Percentiles rank a stretch among this genome's conserved stretches.
Conservation (phyloP, 2,329 filamentous ascomycete genomes). For the Paraphoma chrysanthemicola region DNA sequence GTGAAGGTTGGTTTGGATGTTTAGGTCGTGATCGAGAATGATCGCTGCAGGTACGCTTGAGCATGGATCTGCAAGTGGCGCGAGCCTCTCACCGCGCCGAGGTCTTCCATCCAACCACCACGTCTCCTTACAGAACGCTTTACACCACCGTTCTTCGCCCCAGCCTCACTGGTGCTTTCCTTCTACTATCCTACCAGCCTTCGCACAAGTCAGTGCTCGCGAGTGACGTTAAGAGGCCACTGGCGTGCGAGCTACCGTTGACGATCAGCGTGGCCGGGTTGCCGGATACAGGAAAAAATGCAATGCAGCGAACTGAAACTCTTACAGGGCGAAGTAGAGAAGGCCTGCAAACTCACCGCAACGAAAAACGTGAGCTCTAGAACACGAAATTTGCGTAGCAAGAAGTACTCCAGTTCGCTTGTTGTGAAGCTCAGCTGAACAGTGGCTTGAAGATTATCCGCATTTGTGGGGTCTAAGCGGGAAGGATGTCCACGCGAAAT, state of each 20-base stretch:
- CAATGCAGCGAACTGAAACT: not conserved
- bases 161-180: not conserved
- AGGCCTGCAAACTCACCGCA: not conserved
- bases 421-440: not conserved
- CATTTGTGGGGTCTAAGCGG: conserved; percentile 14
- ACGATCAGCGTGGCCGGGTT: not conserved
- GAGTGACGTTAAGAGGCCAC: too few species aligned
- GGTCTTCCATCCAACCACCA: not conserved
- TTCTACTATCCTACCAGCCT: not conserved
- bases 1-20: not conserved
- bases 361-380: not conserved
- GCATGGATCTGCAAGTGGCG: not conserved
- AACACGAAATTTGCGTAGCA: not conserved
- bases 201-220: too few species aligned
- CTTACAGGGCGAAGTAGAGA: not conserved
- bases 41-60: not conserved
- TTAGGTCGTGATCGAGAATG: not conserved
- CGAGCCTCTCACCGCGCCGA: not conserved
- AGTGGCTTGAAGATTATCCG: conserved; percentile 23
- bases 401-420: not conserved
- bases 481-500: not conserved
- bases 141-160: not conserved
- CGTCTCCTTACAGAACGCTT: not conserved
- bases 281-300: not conserved
- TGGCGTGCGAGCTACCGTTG: not conserved